Evolutionary conservation across 257 asterid genomes (phyloP), one percentile per base, ranked within the genome.

Genomic region (Eucommia ulmoides): DNA sequence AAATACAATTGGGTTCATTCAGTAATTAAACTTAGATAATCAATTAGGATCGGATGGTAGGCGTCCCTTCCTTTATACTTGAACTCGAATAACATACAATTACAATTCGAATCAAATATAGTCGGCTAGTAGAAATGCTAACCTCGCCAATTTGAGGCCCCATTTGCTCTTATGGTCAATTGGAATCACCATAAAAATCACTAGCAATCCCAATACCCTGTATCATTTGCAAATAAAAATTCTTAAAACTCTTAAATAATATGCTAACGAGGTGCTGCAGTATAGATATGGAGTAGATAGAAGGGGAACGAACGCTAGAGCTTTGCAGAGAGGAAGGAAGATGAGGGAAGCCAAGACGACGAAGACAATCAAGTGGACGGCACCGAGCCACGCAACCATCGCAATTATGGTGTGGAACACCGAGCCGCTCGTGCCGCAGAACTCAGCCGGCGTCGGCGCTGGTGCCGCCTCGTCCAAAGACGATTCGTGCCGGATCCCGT

Each of bases 91-190:
- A n/a, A n/a, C n/a, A n/a, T n/a, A n/a, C n/a, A n/a, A n/a, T n/a
- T n/a, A n/a, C n/a, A n/a, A n/a, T n/a, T n/a, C n/a, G n/a, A n/a
- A n/a, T n/a, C n/a, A n/a, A n/a, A n/a, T n/a, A n/a, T n/a, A n/a
- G n/a, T n/a, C n/a, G n/a, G n/a, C n/a, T n/a, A n/a, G n/a, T n/a
- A 35, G 19, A 42, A 44, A 50, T 22, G 49, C 59, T 22, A 19
- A 81, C 98, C 94, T 86, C 17, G 85, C 51, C 58, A 91, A 50
- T 46, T 53, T 75, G 38, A 70, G 72, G 1, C 99, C 99, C 74
- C 61, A 72, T 63, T 62, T 72, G 71, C 83, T 86, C 35, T 61
- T 74, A 20, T 81, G 93, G 49, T 86, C 79, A 52, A 91, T 60
- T 0, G 99, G 99, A 58, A 77, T 66, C 63, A 86, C 70, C 71